phyloP scores from a whole-genome alignment of 2,329 filamentous ascomycete genomes.

The Ophiocordyceps camponoti-rufipedis region DNA sequence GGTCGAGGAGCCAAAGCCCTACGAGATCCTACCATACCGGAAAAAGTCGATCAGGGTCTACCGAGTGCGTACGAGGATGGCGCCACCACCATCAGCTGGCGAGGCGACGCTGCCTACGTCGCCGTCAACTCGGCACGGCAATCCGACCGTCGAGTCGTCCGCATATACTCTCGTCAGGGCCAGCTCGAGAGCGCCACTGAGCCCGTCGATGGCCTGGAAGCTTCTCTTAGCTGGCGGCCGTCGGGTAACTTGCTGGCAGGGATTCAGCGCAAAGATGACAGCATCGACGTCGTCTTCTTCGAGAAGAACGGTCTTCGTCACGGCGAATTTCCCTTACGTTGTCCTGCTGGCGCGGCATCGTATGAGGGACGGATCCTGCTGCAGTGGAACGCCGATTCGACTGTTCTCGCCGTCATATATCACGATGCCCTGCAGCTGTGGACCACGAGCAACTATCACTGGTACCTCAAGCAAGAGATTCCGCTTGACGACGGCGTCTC shows the following conservation, averaged over 20 bases:
- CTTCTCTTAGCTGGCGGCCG: constrained; percentile 76
- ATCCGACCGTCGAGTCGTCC: constrained; percentile 55
- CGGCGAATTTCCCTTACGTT: constrained; percentile 73
- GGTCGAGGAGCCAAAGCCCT: constrained; percentile 74
- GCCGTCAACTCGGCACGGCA: constrained; percentile 67
- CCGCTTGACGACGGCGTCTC: constrained; percentile 17
- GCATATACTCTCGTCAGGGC: constrained; percentile 82
- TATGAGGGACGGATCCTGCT: constrained; percentile 44
- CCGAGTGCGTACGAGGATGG: constrained; percentile 59
- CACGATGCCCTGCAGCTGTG: constrained; percentile 69
- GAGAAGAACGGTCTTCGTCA: constrained; percentile 96
- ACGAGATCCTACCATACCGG: constrained; percentile 84
- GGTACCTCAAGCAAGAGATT: constrained; percentile 91
- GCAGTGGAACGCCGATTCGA: constrained; percentile 84
- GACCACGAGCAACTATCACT: constrained; percentile 96
- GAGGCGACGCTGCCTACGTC: constrained; percentile 82
- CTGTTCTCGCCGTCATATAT: constrained; percentile 67
- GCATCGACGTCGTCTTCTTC: constrained; percentile 81
- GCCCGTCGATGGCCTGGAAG: constrained; percentile 82
- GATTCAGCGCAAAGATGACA: constrained; percentile 51
- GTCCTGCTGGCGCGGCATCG: constrained; percentile 35
- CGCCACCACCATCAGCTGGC: constrained; percentile 65
- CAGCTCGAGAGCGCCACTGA: constrained; percentile 86
- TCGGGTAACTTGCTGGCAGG: constrained; percentile 81
- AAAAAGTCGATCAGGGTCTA: constrained; percentile 71